Conservation (phyloP, 495 filamentous ascomycete genomes). For the Alectoria sarmentosa region DNA sequence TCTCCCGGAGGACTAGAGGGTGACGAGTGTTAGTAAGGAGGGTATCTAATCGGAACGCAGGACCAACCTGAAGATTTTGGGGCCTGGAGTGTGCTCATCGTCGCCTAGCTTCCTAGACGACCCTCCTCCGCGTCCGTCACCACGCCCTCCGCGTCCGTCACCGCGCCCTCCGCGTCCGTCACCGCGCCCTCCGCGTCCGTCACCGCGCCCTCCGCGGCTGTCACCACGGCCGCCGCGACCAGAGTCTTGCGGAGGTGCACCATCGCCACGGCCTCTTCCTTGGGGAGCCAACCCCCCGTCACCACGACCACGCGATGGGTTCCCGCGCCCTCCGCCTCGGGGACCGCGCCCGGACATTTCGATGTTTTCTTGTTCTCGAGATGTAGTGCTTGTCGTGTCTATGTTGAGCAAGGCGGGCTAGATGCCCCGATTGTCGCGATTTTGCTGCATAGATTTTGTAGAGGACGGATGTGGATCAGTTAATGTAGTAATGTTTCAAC, state of each 20-base stretch:
- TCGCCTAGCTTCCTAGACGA: constrained; percentile 4
- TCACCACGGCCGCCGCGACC: too few relatives aligned
- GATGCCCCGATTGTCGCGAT: background rate
- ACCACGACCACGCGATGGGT: too few relatives aligned
- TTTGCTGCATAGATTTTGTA: background rate
- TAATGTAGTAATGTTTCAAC: background rate
- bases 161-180: too few relatives aligned
- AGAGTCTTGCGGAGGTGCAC: too few relatives aligned
- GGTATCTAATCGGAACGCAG: background rate
- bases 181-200: too few relatives aligned
- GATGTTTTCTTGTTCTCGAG: background rate
- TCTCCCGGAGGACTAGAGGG: constrained; percentile 9
- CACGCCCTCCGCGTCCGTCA: too few relatives aligned
- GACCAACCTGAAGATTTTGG: constrained; percentile 6
- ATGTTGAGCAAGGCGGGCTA: background rate
- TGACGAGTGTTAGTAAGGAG: background rate
- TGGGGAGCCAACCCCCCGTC: too few relatives aligned
- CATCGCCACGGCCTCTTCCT: too few relatives aligned
- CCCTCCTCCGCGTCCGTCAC: constrained; percentile 1
- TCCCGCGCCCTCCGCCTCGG: too few relatives aligned
- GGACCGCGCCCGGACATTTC: background rate
- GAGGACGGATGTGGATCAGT: background rate
- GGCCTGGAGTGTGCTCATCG: constrained; percentile 9
- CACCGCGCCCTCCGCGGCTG: too few relatives aligned
- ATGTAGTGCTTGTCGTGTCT: background rate